These are phyloP conservation scores for Stenocarpella maydis DNA, from an alignment of 2,329 filamentous ascomycete genomes.

Conservation along the genomic window DNA sequence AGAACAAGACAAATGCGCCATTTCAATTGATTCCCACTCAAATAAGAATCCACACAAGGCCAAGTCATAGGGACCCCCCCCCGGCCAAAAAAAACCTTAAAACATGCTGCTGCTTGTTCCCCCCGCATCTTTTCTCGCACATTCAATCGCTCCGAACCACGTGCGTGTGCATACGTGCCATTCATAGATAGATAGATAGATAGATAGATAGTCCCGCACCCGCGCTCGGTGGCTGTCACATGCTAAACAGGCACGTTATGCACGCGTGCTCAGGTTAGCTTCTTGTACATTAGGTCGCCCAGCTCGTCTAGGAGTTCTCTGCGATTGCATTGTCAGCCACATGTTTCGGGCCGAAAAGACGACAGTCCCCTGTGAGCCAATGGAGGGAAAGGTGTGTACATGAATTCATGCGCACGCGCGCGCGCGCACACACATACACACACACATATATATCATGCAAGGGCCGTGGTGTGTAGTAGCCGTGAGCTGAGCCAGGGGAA, in stretches of 20 bases:
- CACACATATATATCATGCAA: background rate
- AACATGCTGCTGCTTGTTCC: background rate
- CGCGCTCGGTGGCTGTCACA: background rate
- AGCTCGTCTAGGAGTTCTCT: slow-evolving; percentile 83
- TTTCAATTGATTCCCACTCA: background rate
- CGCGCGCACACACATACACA: too few species aligned
- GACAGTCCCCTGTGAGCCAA: background rate
- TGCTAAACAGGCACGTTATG: background rate
- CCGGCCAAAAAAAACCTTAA: background rate
- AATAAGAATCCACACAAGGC: background rate
- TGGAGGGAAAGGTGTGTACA: background rate
- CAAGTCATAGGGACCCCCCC: background rate
- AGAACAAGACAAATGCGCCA: background rate
- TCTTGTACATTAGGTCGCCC: slow-evolving; percentile 63
- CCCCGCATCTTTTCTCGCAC: slow-evolving; percentile 28
- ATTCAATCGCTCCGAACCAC: slow-evolving; percentile 5
- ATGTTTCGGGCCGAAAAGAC: background rate
- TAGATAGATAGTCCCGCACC: background rate
- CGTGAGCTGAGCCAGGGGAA: too few species aligned
- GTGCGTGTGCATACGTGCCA: background rate
- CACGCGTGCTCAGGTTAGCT: slow-evolving; percentile 41
- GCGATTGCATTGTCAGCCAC: background rate
- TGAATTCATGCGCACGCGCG: too few species aligned
- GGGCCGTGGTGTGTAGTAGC: background rate
- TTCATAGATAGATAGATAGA: background rate